phyloP scores from a whole-genome alignment of 768 basidiomycete species.

The Mycena sanguinolenta region DNA sequence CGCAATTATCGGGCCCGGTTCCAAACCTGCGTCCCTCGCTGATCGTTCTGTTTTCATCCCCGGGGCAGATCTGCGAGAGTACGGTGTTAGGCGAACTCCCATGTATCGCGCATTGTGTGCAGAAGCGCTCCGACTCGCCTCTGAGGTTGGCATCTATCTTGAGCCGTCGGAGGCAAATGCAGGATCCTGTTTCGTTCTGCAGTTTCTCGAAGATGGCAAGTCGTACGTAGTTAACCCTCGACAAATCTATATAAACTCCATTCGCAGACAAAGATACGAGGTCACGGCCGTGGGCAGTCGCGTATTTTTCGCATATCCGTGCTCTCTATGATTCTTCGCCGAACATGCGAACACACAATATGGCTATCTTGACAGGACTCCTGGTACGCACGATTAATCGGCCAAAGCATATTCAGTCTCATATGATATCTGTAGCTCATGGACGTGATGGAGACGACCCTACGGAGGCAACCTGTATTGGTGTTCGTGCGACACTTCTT shows the following conservation, averaged over 20 bases:
- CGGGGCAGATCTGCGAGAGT: constrained; percentile 10
- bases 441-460: constrained; percentile 17
- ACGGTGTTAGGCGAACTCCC: constrained; percentile 13
- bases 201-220: constrained; percentile 7
- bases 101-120: constrained; percentile 1
- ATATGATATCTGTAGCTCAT: neutral
- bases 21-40: constrained; percentile 2
- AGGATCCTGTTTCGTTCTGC: constrained; percentile 9
- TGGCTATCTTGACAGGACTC: neutral
- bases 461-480: neutral
- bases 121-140: constrained; percentile 6
- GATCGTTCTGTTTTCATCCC: constrained; percentile 20
- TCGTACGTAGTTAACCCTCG: neutral
- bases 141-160: constrained; percentile 1
- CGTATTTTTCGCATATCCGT: constrained; percentile 19
- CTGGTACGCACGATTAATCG: neutral
- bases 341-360: neutral
- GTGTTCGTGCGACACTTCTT: neutral
- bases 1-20: constrained; percentile 16
- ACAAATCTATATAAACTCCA: neutral
- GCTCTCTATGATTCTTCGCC: neutral
- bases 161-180: constrained; percentile 23
- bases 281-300: constrained; percentile 21
- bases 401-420: neutral
- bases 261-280: neutral